Conservation (phyloP, 306 rosid genomes). For the Vigna angularis region DNA sequence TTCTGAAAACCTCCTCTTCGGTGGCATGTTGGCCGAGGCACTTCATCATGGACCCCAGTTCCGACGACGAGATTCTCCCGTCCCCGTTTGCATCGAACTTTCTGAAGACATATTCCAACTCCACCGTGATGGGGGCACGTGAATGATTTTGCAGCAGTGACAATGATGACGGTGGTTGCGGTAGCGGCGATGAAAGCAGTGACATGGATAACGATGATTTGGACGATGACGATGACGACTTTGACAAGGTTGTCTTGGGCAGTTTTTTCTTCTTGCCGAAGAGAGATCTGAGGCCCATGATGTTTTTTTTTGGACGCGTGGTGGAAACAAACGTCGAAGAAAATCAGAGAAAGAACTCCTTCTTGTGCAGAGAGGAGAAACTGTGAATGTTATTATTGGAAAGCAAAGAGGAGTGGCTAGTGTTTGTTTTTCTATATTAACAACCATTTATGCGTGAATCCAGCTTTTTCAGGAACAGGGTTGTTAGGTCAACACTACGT, state of each 20-base stretch:
- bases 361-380: slow-evolving; percentile 27
- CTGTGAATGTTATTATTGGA: too few relatives aligned
- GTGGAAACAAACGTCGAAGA: neutral
- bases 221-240: neutral
- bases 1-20: slow-evolving; percentile 68
- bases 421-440: too few relatives aligned
- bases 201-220: neutral
- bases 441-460: too few relatives aligned
- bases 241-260: neutral
- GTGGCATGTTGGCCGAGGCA: slow-evolving; percentile 67
- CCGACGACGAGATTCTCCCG: slow-evolving; percentile 83
- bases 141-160: neutral
- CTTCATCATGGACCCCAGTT: slow-evolving; percentile 75
- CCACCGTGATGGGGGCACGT: slow-evolving; percentile 54
- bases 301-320: neutral
- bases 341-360: slow-evolving; percentile 5
- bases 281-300: slow-evolving; percentile 74
- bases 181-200: neutral
- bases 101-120: slow-evolving; percentile 74
- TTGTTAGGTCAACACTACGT: too few relatives aligned
- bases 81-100: slow-evolving; percentile 91
- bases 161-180: neutral
- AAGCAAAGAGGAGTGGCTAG: too few relatives aligned
- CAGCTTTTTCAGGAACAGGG: too few relatives aligned
- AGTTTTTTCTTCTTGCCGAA: slow-evolving; percentile 72